A percentile compares a stretch with the other conserved stretches of the same genome.
Conservation (phyloP, 352 stramenopile species). For the Aphanomyces invadans region DNA sequence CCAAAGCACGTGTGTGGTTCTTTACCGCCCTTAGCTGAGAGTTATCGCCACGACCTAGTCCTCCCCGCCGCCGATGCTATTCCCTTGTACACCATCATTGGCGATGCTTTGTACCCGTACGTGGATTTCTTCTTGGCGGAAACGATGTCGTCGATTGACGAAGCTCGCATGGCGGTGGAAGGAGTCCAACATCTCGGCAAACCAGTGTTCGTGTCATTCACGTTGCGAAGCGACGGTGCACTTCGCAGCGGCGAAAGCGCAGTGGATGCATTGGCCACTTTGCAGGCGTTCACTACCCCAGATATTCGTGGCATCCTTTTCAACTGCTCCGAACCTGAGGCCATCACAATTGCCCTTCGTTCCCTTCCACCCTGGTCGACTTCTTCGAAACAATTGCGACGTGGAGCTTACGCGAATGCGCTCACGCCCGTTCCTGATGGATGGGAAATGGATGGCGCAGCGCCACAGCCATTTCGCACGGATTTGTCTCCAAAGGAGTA, state of each 20-base stretch:
- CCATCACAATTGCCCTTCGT: slow-evolving; percentile 67
- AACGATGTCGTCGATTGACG: slow-evolving; percentile 80
- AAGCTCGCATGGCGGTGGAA: slow-evolving; percentile 75
- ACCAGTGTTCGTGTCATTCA: slow-evolving; percentile 79
- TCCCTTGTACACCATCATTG: slow-evolving; percentile 57
- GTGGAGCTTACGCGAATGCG: slow-evolving; percentile 86
- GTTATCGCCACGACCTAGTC: slow-evolving; percentile 81
- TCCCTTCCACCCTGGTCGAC: slow-evolving; percentile 35
- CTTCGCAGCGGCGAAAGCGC: slow-evolving; percentile 65
- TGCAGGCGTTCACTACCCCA: slow-evolving; percentile 23
- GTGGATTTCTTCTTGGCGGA: slow-evolving; percentile 81
- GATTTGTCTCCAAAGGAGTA: slow-evolving; percentile 74
- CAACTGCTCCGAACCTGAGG: slow-evolving; percentile 85
- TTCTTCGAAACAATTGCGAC: slow-evolving; percentile 27
- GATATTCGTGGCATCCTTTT: slow-evolving; percentile 71
- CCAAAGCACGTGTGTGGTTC: slow-evolving; percentile 71
- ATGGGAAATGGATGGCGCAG: slow-evolving; percentile 69
- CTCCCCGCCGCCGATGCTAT: slow-evolving; percentile 58
- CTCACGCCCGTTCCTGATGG: slow-evolving; percentile 67
- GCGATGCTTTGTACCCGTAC: slow-evolving; percentile 47
- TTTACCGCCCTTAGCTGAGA: slow-evolving; percentile 80
- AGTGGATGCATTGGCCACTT: slow-evolving; percentile 28
- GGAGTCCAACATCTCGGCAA: slow-evolving; percentile 40
- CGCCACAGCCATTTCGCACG: slow-evolving; percentile 70
- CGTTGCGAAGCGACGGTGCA: slow-evolving; percentile 50